Percentiles rank a stretch among this genome's conserved stretches.
phyloP scores from a whole-genome alignment of 305 asterid species.

The Caryopteris hybrid region DNA sequence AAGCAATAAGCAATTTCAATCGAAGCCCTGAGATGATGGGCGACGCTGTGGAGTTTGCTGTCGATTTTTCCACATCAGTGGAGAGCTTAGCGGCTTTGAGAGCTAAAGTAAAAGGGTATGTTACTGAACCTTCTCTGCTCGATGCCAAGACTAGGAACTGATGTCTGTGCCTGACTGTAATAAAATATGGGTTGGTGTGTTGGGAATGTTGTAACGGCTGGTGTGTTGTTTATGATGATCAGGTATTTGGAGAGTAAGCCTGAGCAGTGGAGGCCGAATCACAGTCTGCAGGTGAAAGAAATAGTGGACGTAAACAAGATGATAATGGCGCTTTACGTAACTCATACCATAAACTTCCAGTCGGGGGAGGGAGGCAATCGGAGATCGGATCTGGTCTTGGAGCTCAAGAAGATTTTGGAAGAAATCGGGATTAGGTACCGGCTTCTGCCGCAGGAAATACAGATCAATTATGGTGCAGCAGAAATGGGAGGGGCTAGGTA shows the following conservation, averaged over 20 bases:
- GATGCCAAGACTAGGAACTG: no score
- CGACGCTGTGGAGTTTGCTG: conserved; percentile 50
- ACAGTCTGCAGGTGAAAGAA: conserved; percentile 50
- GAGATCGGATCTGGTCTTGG: conserved; percentile 49
- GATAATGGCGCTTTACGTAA: conserved; percentile 50
- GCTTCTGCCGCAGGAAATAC: conserved; percentile 62
- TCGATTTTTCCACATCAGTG: conserved; percentile 52
- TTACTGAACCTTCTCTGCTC: conserved; percentile 13
- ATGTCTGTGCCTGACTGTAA: no score
- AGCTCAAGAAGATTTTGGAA: conserved; percentile 47
- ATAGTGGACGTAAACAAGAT: conserved; percentile 67
- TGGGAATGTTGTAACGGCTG: no score
- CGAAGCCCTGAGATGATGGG: conserved; percentile 83
- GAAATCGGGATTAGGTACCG: conserved; percentile 48
- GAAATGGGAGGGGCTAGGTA: no score
- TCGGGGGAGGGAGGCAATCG: conserved; percentile 41
- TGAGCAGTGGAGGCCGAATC: conserved; percentile 55
- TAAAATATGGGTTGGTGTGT: no score
- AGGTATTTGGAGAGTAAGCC: conserved; percentile 63
- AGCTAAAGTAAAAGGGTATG: conserved; percentile 48
- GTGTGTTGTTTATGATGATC: no score
- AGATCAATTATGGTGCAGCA: conserved; percentile 26
- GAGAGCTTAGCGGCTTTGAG: conserved; percentile 49
- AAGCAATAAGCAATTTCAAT: conserved; percentile 53
- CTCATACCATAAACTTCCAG: conserved; percentile 66